Percentiles rank a stretch among this genome's conserved stretches.
phyloP scores from a whole-genome alignment of 176 grass and related monocot genomes.

The Oryza brachyantha region DNA sequence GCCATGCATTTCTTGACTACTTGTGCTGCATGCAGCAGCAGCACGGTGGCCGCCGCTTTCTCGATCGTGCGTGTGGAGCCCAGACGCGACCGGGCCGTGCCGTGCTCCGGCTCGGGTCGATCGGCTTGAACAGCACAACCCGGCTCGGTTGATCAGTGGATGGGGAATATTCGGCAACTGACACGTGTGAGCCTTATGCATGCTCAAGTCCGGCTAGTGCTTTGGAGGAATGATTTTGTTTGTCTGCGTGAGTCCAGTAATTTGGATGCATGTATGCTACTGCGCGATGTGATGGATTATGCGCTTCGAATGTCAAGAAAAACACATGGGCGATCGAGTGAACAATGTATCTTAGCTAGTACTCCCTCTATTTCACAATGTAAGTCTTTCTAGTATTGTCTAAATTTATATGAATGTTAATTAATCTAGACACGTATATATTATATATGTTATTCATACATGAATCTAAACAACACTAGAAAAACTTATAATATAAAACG shows the following conservation, averaged over 20 bases:
- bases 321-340: background rate
- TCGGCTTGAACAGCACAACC: background rate
- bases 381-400: too few species aligned
- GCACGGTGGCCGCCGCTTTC: background rate
- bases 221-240: background rate
- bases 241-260: background rate
- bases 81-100: conserved; percentile 11
- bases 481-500: too few species aligned
- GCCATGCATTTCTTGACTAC: background rate
- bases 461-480: too few species aligned
- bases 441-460: too few species aligned
- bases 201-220: background rate
- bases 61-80: background rate
- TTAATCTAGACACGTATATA: too few species aligned
- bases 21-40: background rate
- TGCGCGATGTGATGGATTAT: background rate
- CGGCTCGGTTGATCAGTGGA: background rate
- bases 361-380: too few species aligned
- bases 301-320: background rate
- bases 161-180: background rate
- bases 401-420: too few species aligned
- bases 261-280: background rate
- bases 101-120: background rate
- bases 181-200: background rate
- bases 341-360: background rate